Conservation (phyloP, 352 stramenopile genomes). For the Pythium aristosporum region DNA sequence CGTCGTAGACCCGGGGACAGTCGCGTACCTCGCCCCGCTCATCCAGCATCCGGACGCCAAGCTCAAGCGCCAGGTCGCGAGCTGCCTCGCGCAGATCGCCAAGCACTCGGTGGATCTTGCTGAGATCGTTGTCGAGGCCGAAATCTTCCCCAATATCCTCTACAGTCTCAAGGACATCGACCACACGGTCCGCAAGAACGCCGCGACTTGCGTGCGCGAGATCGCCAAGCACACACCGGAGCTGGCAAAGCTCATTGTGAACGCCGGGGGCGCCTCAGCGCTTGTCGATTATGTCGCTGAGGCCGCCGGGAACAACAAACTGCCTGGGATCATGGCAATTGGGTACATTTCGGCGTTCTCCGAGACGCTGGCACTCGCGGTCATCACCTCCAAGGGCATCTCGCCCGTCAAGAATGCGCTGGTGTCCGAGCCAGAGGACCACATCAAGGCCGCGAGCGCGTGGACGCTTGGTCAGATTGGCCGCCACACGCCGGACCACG, state of each 20-base stretch:
- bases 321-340: slow-evolving; percentile 95
- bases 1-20: slow-evolving; percentile 91
- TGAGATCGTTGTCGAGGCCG: slow-evolving; percentile 94
- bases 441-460: slow-evolving; percentile 94
- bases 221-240: slow-evolving; percentile 95
- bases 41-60: slow-evolving; percentile 95
- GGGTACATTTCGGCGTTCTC: slow-evolving; percentile 95
- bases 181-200: slow-evolving; percentile 94
- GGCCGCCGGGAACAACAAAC: slow-evolving; percentile 89
- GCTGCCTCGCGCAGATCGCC: slow-evolving; percentile 92
- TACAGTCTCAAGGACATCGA: slow-evolving; percentile 95
- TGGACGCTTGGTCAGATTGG: slow-evolving; percentile 96
- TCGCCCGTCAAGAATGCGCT: slow-evolving; percentile 92
- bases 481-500: slow-evolving; percentile 93
- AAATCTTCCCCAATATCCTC: slow-evolving; percentile 96
- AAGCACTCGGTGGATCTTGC: slow-evolving; percentile 96
- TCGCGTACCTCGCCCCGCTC: slow-evolving; percentile 92
- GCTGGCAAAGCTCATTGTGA: slow-evolving; percentile 95
- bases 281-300: slow-evolving; percentile 94
- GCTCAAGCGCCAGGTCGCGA: slow-evolving; percentile 91
- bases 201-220: slow-evolving; percentile 93
- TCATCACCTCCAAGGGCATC: slow-evolving; percentile 95
- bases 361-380: slow-evolving; percentile 91
- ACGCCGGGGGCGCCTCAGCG: slow-evolving; percentile 91
- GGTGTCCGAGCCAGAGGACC: slow-evolving; percentile 92